Base-by-base conservation (phyloP, 306 rosid genomes). In the Comarum palustre region DNA sequence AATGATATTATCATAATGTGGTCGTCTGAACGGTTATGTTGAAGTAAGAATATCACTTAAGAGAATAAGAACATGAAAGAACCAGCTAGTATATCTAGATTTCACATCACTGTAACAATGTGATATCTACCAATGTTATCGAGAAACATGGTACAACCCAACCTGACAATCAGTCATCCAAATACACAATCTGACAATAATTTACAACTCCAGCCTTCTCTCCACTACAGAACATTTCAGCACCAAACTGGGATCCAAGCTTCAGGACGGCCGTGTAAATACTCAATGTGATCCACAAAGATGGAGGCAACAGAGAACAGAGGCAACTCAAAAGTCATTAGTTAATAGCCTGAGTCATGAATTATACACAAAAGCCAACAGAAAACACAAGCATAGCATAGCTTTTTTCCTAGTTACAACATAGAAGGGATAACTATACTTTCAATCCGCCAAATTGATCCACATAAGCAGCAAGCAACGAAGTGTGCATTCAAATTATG, bases 191-290 rank as follows among this genome's bases (percentile, higher is more conserved):
- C 9, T n/a, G n/a, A n/a, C n/a, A n/a, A n/a, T n/a, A n/a, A 34
- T 3, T 36, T 36, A 34, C 25, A 34, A 62, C 68, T 62, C 68
- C 1, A 4, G 45, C 45, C 67, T 8, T 34, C 45, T 34, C 27
- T 34, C 45, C 68, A 32, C 46, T 7, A 62, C 41, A 62, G 14
- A 62, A 16, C 45, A 62, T 34, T 32, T 32, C 22, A 61, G n/a
- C 67, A n/a, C 45, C 65, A 14, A 25, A 27, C 20, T 59, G 65
- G 41, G 41, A 59, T 14, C 39, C 65, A 68, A 46, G 72, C 72
- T 68, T 68, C 27, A 47, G 12, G 42, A 68, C 9, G 58, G 46
- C 43, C 13, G 19, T 3, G 22, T 2, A 57, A 11, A 14, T 25
- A 5, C 66, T 6, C 31, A 38, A 34, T 5, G 65, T 6, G 41